phyloP scores from a whole-genome alignment of 2,329 filamentous ascomycete species.

The Chaetomium globosum region DNA sequence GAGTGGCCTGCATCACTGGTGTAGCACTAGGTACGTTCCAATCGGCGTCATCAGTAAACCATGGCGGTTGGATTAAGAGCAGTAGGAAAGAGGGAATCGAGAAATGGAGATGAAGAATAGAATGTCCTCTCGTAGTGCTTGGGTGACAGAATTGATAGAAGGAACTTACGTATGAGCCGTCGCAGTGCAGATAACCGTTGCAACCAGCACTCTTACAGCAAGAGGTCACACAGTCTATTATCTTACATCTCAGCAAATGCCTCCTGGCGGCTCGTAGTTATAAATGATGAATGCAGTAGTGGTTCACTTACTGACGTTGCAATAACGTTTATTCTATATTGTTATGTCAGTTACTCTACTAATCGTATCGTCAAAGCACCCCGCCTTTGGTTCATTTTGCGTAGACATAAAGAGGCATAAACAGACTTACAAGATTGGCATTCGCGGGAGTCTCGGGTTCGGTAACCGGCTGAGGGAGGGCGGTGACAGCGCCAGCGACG shows the following conservation, averaged over 20 bases:
- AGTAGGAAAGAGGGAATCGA: background rate
- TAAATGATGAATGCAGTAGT: background rate
- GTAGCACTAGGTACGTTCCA: conserved; percentile 1
- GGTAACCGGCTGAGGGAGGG: background rate
- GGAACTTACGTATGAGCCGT: background rate
- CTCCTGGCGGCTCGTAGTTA: background rate
- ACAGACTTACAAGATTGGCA: background rate
- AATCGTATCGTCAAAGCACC: background rate
- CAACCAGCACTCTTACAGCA: background rate
- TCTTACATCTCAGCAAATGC: background rate
- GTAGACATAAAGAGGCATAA: background rate
- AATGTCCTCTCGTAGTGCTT: background rate
- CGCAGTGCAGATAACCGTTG: background rate
- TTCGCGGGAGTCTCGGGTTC: background rate
- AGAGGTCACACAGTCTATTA: background rate
- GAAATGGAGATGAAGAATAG: background rate
- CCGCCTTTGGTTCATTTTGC: background rate
- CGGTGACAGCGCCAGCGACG: background rate
- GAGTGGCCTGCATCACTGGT: background rate
- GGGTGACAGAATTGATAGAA: background rate
- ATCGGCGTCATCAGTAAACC: background rate
- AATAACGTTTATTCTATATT: background rate
- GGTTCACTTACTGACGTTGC: conserved; percentile 1
- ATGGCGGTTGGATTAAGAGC: background rate
- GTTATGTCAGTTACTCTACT: background rate